Percentiles rank a stretch among this genome's conserved stretches.
Evolutionary conservation across 176 grass and related monocot genomes (phyloP).

Genomic region (Rhynchospora breviuscula): DNA sequence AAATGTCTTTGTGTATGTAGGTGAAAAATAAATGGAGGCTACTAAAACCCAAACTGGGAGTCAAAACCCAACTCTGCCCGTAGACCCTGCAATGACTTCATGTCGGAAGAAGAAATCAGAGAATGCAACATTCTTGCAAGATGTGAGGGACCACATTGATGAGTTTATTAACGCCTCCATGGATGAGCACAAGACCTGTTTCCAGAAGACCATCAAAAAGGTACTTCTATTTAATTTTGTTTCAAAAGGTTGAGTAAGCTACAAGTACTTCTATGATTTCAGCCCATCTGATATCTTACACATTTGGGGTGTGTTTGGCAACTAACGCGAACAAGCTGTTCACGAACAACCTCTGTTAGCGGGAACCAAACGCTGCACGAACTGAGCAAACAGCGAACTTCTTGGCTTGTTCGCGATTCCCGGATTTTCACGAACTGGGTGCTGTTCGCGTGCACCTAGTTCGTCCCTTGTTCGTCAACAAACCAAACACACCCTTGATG

Average conservation of each 20-base stretch:
- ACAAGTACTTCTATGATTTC: background rate
- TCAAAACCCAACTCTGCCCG: slow-evolving; percentile 17
- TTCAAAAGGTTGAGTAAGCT: background rate
- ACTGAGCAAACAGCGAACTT: too few relatives aligned
- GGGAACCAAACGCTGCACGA: too few relatives aligned
- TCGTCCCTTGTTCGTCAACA: too few relatives aligned
- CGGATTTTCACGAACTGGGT: too few relatives aligned
- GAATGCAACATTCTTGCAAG: slow-evolving; percentile 57
- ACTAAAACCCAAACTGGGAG: slow-evolving; percentile 37
- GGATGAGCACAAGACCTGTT: slow-evolving; percentile 96
- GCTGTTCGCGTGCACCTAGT: too few relatives aligned
- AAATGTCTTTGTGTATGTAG: background rate
- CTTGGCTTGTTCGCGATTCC: too few relatives aligned
- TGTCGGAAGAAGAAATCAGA: slow-evolving; percentile 84
- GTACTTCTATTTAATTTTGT: slow-evolving; percentile 14
- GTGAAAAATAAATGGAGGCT: slow-evolving; percentile 46
- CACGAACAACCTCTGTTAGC: too few relatives aligned
- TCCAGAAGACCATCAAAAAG: slow-evolving; percentile 83
- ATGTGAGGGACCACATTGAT: slow-evolving; percentile 82
- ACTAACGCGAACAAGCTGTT: too few relatives aligned
- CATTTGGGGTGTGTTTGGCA: too few relatives aligned
- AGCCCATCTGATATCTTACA: background rate
- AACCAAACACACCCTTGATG: background rate
- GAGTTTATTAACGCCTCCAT: slow-evolving; percentile 88
- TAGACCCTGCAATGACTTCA: slow-evolving; percentile 52